A percentile compares a stretch with the other conserved stretches of the same genome.
phyloP scores from a whole-genome alignment of 2,329 filamentous ascomycete genomes.

The Monilinia aucupariae region DNA sequence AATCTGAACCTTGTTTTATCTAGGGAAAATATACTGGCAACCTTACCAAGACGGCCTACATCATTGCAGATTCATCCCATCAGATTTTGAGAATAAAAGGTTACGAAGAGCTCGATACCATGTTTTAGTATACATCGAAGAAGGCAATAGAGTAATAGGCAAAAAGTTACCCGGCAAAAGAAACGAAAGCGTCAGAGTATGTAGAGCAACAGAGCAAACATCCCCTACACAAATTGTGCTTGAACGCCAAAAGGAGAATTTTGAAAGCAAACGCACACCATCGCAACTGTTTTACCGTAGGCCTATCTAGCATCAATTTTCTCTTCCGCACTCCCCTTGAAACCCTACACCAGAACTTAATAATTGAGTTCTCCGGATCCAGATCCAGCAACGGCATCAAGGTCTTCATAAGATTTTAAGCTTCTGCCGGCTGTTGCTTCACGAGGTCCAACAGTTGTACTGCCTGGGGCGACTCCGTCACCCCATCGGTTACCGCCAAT shows the following conservation, averaged over 20 bases:
- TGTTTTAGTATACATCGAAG: slow-evolving; percentile 13
- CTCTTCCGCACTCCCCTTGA: neutral
- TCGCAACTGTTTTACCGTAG: neutral
- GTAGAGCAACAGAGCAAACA: slow-evolving; percentile 5
- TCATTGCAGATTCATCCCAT: slow-evolving; percentile 2
- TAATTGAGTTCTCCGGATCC: slow-evolving; percentile 88
- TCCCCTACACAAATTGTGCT: slow-evolving; percentile 4
- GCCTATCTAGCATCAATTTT: neutral
- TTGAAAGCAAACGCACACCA: slow-evolving; percentile 6
- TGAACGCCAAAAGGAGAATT: slow-evolving; percentile 4
- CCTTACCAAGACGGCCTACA: neutral
- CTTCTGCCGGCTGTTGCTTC: slow-evolving; percentile 91
- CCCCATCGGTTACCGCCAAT: slow-evolving; percentile 58
- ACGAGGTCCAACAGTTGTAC: slow-evolving; percentile 72
- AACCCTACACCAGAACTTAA: slow-evolving; percentile 38
- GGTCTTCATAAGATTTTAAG: slow-evolving; percentile 93
- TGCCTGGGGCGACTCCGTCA: slow-evolving; percentile 64
- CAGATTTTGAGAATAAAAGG: slow-evolving; percentile 3
- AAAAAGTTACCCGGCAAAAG: neutral
- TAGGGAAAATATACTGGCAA: too few relatives aligned
- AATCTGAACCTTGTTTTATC: too few relatives aligned
- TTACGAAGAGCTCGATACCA: neutral
- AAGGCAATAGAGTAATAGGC: slow-evolving; percentile 2
- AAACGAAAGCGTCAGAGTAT: neutral
- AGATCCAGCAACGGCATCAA: slow-evolving; percentile 74